These are phyloP conservation scores for Aspergillus sergii DNA, from an alignment of 2,329 filamentous ascomycete genomes.

Conservation along the genomic window DNA sequence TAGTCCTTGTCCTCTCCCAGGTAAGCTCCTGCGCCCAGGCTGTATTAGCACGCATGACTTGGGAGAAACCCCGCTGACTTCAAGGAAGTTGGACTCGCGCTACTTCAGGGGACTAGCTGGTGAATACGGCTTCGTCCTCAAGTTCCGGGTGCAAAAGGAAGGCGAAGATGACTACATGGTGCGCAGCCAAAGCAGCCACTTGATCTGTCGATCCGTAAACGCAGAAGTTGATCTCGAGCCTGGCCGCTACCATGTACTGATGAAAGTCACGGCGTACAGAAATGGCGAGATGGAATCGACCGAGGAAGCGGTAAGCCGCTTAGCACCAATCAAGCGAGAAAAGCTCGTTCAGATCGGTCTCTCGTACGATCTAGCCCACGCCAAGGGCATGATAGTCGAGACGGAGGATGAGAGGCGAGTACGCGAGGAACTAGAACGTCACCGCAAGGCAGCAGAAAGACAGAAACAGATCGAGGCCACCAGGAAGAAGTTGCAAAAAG, in stretches of 20 bases:
- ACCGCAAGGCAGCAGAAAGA: constrained; percentile 35
- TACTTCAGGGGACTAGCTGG: constrained; percentile 62
- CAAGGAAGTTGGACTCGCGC: constrained; percentile 55
- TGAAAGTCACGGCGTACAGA: constrained; percentile 73
- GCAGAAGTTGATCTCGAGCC: constrained; percentile 74
- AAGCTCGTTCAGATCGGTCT: constrained; percentile 63
- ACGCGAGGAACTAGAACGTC: constrained; percentile 41
- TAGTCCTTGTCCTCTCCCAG: constrained; percentile 62
- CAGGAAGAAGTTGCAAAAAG: constrained; percentile 42
- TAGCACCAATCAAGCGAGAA: constrained; percentile 66
- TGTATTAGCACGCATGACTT: neutral
- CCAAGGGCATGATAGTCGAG: constrained; percentile 46
- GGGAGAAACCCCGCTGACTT: constrained; percentile 15
- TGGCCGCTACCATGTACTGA: constrained; percentile 73
- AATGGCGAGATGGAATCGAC: constrained; percentile 53
- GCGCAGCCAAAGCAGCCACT: constrained; percentile 57
- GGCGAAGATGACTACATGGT: constrained; percentile 63
- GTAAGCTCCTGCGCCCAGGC: constrained; percentile 21
- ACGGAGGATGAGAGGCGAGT: constrained; percentile 39
- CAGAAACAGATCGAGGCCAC: constrained; percentile 42
- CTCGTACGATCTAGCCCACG: constrained; percentile 50
- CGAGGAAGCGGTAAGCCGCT: constrained; percentile 68
- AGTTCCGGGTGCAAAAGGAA: constrained; percentile 62
- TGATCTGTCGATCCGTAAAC: constrained; percentile 74
- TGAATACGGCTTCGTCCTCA: constrained; percentile 59